Conservation (phyloP, 305 asterid genomes). For the Plantago rigida region DNA sequence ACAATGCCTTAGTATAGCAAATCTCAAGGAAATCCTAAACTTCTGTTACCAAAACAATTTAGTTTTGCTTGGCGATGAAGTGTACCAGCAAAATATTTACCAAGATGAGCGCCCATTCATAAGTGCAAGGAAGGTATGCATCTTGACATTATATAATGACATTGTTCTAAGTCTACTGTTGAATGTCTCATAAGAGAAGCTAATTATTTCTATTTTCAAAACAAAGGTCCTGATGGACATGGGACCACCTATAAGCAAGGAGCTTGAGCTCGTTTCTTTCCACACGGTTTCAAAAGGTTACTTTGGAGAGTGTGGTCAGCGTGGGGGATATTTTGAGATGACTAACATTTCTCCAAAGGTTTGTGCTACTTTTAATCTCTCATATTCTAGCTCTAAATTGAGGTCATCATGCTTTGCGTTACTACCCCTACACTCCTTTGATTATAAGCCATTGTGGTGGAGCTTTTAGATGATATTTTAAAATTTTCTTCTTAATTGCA, state of each 20-base stretch:
- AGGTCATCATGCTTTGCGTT: no score
- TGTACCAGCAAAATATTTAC: constrained; percentile 94
- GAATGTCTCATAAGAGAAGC: constrained; percentile 19
- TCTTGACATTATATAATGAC: constrained; percentile 7
- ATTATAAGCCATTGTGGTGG: no score
- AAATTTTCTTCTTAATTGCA: constrained; percentile 30
- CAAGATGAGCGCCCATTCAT: constrained; percentile 96
- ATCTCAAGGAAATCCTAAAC: constrained; percentile 51
- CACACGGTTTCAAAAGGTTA: constrained; percentile 97
- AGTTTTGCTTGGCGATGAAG: constrained; percentile 90
- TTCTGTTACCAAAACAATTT: constrained; percentile 82
- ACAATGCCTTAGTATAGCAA: constrained; percentile 84
- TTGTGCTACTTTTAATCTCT: constrained; percentile 15
- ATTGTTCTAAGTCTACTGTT: constrained; percentile 16
- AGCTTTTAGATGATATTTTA: neutral
- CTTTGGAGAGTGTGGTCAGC: constrained; percentile 98
- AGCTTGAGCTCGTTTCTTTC: constrained; percentile 75
- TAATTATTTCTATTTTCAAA: constrained; percentile 2
- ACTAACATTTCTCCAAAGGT: constrained; percentile 84
- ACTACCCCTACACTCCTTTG: no score
- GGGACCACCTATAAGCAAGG: constrained; percentile 82
- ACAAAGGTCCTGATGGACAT: constrained; percentile 75
- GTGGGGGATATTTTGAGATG: constrained; percentile 99
- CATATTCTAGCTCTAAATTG: neutral
- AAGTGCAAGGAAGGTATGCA: constrained; percentile 74